A percentile compares a stretch with the other conserved stretches of the same genome.
Conservation (phyloP, 2,329 filamentous ascomycete genomes). For the Cladosporium cucumerinum region DNA sequence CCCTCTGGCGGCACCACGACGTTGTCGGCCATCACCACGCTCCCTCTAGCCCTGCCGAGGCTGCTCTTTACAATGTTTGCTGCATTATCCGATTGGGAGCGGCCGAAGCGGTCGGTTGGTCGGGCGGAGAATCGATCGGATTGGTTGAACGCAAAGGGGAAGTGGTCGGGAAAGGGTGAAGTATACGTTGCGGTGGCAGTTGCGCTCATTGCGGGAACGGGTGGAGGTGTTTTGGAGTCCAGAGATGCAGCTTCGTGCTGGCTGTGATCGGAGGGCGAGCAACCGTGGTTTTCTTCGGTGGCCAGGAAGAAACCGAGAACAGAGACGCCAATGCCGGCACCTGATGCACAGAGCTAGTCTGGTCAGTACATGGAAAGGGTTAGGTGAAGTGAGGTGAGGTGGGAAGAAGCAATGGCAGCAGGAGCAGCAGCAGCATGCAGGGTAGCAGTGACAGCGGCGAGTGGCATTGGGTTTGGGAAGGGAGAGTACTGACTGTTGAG, state of each 20-base stretch:
- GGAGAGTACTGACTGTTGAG: constrained; percentile 12
- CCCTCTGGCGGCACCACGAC: constrained; percentile 13
- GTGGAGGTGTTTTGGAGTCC: constrained; percentile 7
- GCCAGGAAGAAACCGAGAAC: constrained; percentile 47
- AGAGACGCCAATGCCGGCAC: constrained; percentile 58
- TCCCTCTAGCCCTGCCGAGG: constrained; percentile 9
- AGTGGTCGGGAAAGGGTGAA: constrained; percentile 14
- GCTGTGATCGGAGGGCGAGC: constrained; percentile 28
- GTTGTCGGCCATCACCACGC: constrained; percentile 6
- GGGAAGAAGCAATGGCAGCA: background rate
- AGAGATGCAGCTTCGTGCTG: constrained; percentile 36
- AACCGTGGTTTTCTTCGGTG: constrained; percentile 19
- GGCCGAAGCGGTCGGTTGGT: constrained; percentile 7
- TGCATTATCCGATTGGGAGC: constrained; percentile 16
- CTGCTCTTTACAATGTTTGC: constrained; percentile 12
- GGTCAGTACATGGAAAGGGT: constrained; percentile 2
- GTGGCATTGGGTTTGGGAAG: background rate
- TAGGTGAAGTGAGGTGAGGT: background rate
- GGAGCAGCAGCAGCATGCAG: background rate
- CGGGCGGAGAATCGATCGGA: constrained; percentile 13
- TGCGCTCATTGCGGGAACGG: constrained; percentile 25
- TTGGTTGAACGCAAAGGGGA: constrained; percentile 19
- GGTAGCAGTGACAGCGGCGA: background rate
- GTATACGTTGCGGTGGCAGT: constrained; percentile 23
- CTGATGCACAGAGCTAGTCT: constrained; percentile 58